Evolutionary conservation across 2,329 filamentous ascomycete species (phyloP).

Genomic region (Pseudogymnoascus sp.): DNA sequence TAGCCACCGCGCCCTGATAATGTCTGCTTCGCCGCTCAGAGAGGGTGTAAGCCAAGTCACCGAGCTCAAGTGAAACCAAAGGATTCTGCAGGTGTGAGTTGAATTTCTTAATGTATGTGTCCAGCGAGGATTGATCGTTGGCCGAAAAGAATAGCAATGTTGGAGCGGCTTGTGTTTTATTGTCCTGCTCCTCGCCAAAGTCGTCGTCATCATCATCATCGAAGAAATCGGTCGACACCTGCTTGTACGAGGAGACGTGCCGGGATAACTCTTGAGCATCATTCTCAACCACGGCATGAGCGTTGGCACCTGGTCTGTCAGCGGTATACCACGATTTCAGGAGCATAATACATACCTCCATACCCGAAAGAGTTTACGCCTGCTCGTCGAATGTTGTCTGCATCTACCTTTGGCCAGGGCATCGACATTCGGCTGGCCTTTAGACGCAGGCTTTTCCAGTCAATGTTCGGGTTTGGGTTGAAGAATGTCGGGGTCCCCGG

Average conservation of each 20-base stretch:
- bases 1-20: slow-evolving; percentile 6
- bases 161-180: neutral
- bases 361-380: slow-evolving; percentile 32
- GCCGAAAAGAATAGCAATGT: slow-evolving; percentile 22
- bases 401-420: neutral
- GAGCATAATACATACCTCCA: slow-evolving; percentile 27
- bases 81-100: slow-evolving; percentile 18
- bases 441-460: neutral
- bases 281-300: neutral
- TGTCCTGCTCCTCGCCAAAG: slow-evolving; percentile 11
- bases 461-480: slow-evolving; percentile 18
- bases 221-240: slow-evolving; percentile 5
- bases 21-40: slow-evolving; percentile 5
- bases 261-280: neutral
- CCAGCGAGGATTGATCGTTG: slow-evolving; percentile 21
- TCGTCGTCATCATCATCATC: slow-evolving; percentile 7
- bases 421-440: too few species aligned
- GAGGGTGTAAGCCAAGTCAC: slow-evolving; percentile 12
- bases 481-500: slow-evolving; percentile 26
- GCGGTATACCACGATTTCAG: slow-evolving; percentile 12
- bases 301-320: slow-evolving; percentile 9
- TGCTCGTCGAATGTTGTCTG: slow-evolving; percentile 10
- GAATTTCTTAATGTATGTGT: slow-evolving; percentile 19
- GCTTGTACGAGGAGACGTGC: neutral
- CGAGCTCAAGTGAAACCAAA: slow-evolving; percentile 9